Evolutionary conservation across 768 basidiomycete species (phyloP), one percentile per base, ranked within the genome.

Genomic region (Mycena galopus): DNA sequence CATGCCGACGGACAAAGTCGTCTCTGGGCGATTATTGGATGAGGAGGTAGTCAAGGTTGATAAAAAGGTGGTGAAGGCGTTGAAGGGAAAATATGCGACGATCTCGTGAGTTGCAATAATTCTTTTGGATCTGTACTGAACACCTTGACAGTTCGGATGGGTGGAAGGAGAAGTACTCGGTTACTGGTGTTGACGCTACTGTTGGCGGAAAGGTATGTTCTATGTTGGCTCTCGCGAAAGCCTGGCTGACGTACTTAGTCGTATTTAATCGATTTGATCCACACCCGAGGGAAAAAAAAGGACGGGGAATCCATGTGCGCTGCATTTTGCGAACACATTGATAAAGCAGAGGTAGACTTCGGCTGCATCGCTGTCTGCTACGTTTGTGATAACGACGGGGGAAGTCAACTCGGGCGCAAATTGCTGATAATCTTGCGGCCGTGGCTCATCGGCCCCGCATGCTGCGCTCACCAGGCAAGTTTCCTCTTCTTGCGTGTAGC

Each of bases 71-170:
- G 57, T 19, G 19, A 58, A 58, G 5, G 33, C 16, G 16, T 23
- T 58, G 11, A 58, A 37, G 57, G 57, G 57, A 23, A 5, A 19
- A 5, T 58, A 58, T 37, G 33, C 37, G n/a, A n/a, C n/a, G 57
- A 32, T 58, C 17, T 58, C 32, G 33, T 58, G 57, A 58, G 57
- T 33, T n/a, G n/a, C n/a, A n/a, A n/a, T n/a, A n/a, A n/a, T n/a
- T n/a, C n/a, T n/a, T n/a, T n/a, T n/a, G n/a, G n/a, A n/a, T n/a
- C n/a, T n/a, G n/a, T n/a, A n/a, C n/a, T n/a, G n/a, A n/a, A n/a
- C n/a, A n/a, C n/a, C n/a, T n/a, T n/a, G n/a, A n/a, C n/a, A n/a
- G n/a, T n/a, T n/a, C n/a, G n/a, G n/a, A n/a, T n/a, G n/a, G n/a
- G n/a, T n/a, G n/a, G n/a, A n/a, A n/a, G n/a, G n/a, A n/a, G n/a